phyloP scores from a whole-genome alignment of 2,329 filamentous ascomycete genomes.

The Cytospora leucostoma region DNA sequence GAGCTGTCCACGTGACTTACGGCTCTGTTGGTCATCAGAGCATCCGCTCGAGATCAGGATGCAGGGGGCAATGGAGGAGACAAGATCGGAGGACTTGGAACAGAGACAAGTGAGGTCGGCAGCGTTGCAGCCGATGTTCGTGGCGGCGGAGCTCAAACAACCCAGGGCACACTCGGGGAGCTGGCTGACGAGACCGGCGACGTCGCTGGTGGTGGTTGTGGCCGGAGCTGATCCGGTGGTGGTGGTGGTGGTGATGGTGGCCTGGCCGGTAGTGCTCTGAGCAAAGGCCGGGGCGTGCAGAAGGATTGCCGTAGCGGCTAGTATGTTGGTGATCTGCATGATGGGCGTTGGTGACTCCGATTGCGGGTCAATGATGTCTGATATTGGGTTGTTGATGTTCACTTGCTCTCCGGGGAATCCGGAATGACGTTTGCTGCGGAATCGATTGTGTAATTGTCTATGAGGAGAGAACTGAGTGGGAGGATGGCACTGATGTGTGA shows the following conservation, averaged over 20 bases:
- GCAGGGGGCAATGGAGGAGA: conserved; percentile 29
- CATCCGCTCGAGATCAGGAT: conserved; percentile 24
- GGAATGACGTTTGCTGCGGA: no score
- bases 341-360: conserved; percentile 6
- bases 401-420: not conserved
- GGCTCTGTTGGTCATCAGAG: conserved; percentile 13
- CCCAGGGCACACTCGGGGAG: conserved; percentile 33
- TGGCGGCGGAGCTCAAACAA: conserved; percentile 31
- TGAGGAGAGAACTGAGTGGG: no score
- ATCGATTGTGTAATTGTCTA: no score
- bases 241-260: conserved; percentile 16
- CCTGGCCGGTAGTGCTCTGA: conserved; percentile 18
- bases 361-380: not conserved
- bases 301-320: conserved; percentile 16
- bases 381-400: not conserved
- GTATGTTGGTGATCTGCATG: conserved; percentile 21
- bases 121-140: conserved; percentile 28
- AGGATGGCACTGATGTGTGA: no score
- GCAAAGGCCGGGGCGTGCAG: conserved; percentile 13
- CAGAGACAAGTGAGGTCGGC: conserved; percentile 34
- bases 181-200: conserved; percentile 31
- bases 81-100: conserved; percentile 24
- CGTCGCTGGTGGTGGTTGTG: conserved; percentile 20
- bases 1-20: conserved; percentile 13
- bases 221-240: conserved; percentile 15